A percentile compares a stretch with the other conserved stretches of the same genome.
Evolutionary conservation across 257 asterid species (phyloP).

Genomic region (Salvia miltiorrhiza): DNA sequence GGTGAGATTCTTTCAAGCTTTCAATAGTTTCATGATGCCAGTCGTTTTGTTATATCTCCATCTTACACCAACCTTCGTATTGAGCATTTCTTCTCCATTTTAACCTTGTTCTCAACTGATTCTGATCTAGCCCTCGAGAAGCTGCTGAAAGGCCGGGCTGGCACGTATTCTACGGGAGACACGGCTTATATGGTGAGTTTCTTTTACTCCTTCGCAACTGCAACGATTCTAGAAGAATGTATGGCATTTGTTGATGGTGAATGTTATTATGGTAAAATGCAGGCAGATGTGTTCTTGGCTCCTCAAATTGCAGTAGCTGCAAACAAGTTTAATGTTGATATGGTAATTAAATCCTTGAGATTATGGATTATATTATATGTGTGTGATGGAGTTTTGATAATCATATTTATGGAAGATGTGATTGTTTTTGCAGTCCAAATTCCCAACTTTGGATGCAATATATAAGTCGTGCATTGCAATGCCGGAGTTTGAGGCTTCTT

Average conservation of each 20-base stretch:
- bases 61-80: not conserved
- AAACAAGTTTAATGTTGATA: conserved; percentile 51
- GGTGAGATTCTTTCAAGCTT: conserved; percentile 37
- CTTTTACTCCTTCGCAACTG: not conserved
- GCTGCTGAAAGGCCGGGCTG: conserved; percentile 43
- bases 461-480: conserved; percentile 43
- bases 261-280: conserved; percentile 25
- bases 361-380: not conserved
- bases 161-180: conserved; percentile 57
- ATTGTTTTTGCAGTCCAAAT: conserved; percentile 42
- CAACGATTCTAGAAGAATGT: not conserved
- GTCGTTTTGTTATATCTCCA: not conserved
- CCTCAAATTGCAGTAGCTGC: conserved; percentile 66
- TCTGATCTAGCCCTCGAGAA: conserved; percentile 61
- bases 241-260: not conserved
- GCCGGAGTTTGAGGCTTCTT: conserved; percentile 66
- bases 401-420: not conserved
- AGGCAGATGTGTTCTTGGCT: conserved; percentile 87
- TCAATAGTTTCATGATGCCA: not conserved
- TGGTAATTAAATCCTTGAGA: conserved; percentile 32
- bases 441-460: conserved; percentile 41
- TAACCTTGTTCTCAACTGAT: not conserved
- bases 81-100: not conserved
- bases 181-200: conserved; percentile 47
- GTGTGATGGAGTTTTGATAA: not conserved